Percentiles rank a stretch among this genome's conserved stretches.
Conservation (phyloP, 1,284 basidiomycete species). For the Laetiporus sulphureus region DNA sequence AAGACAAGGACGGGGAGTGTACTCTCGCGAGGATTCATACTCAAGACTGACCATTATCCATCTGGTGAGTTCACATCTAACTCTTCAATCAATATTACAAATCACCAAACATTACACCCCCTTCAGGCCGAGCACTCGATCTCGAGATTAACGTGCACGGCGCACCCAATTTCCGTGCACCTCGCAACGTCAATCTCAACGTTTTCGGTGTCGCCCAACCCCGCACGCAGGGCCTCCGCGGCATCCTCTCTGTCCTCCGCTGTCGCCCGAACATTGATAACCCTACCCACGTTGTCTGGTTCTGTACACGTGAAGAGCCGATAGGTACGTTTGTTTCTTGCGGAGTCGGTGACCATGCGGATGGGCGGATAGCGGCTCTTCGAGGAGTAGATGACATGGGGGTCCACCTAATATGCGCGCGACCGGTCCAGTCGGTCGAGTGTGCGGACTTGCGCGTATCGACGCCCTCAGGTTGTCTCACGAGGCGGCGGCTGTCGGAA, state of each 20-base stretch:
- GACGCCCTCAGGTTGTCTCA: too few relatives aligned
- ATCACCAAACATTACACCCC: not conserved
- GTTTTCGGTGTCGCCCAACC: constrained; percentile 96
- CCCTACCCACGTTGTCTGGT: constrained; percentile 74
- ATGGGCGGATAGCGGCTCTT: too few relatives aligned
- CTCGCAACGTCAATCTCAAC: constrained; percentile 70
- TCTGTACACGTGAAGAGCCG: constrained; percentile 81
- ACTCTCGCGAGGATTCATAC: constrained; percentile 82
- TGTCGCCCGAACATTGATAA: constrained; percentile 62
- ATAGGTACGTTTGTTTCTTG: constrained; percentile 40
- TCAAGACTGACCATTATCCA: constrained; percentile 93
- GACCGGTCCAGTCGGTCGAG: too few relatives aligned
- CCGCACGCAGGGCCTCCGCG: constrained; percentile 86
- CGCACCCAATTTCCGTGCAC: constrained; percentile 92
- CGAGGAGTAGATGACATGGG: too few relatives aligned
- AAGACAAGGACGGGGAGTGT: constrained; percentile 88
- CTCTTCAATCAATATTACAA: not conserved
- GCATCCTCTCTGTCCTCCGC: constrained; percentile 83
- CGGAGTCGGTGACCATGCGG: too few relatives aligned
- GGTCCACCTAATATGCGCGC: too few relatives aligned
- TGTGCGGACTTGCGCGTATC: too few relatives aligned
- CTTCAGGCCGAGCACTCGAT: constrained; percentile 78
- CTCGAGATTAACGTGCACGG: constrained; percentile 91
- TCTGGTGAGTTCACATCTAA: constrained; percentile 43
- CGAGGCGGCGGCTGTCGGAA: too few relatives aligned